Conservation (phyloP, 306 rosid species). For the Dryas octopetala region DNA sequence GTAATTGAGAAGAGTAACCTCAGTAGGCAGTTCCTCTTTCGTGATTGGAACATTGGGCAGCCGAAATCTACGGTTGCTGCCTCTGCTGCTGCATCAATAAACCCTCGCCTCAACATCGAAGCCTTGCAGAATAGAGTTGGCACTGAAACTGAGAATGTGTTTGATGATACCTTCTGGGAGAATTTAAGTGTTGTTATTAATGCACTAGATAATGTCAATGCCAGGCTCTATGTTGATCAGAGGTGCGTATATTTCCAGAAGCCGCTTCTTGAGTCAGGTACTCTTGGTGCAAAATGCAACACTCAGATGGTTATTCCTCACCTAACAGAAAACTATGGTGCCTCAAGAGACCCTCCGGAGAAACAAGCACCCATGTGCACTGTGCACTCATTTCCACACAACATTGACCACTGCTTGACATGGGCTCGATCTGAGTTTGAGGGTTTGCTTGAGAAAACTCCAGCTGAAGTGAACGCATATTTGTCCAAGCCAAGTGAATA, state of each 20-base stretch:
- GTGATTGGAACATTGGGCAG: slow-evolving; percentile 99
- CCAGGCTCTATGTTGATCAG: slow-evolving; percentile 92
- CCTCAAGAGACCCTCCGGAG: slow-evolving; percentile 99
- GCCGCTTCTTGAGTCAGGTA: slow-evolving; percentile 97
- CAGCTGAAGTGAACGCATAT: slow-evolving; percentile 87
- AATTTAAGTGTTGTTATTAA: slow-evolving; percentile 70
- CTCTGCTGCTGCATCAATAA: slow-evolving; percentile 69
- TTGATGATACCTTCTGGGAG: slow-evolving; percentile 77
- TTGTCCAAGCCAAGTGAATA: slow-evolving; percentile 84
- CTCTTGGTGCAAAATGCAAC: slow-evolving; percentile 98
- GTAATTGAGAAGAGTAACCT: slow-evolving; percentile 97
- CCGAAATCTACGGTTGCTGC: slow-evolving; percentile 96
- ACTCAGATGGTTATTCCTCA: slow-evolving; percentile 98
- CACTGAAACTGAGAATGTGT: slow-evolving; percentile 76
- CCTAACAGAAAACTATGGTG: slow-evolving; percentile 96
- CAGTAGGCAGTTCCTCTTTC: slow-evolving; percentile 96
- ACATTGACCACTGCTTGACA: slow-evolving; percentile 96
- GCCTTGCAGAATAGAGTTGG: slow-evolving; percentile 87
- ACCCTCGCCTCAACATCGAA: slow-evolving; percentile 55
- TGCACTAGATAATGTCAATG: slow-evolving; percentile 95
- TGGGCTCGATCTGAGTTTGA: slow-evolving; percentile 99
- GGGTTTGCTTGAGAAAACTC: slow-evolving; percentile 96
- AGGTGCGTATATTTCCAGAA: slow-evolving; percentile 96
- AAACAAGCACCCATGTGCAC: slow-evolving; percentile 99
- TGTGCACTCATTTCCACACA: slow-evolving; percentile 96